Evolutionary conservation across 2,329 filamentous ascomycete genomes (phyloP).

Genomic region (Botrytis deweyae): DNA sequence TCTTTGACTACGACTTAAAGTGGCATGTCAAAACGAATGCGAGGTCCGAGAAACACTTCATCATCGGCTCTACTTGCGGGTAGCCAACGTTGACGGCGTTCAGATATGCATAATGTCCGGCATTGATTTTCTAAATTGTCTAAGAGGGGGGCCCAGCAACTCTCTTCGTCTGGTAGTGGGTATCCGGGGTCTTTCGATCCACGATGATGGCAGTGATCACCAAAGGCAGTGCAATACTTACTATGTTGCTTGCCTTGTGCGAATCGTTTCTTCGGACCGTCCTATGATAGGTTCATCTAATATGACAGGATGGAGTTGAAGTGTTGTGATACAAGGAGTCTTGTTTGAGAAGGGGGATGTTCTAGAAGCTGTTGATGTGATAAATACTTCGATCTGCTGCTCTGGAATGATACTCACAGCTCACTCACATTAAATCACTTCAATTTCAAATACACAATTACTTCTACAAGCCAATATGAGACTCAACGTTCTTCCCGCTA

Average conservation of each 20-base stretch:
- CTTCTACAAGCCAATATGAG: neutral
- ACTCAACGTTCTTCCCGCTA: neutral
- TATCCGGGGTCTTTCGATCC: neutral
- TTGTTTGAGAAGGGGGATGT: neutral
- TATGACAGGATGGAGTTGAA: neutral
- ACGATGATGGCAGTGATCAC: neutral
- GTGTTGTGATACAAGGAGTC: neutral
- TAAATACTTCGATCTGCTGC: conserved; percentile 2
- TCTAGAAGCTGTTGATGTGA: neutral
- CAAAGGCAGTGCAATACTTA: neutral
- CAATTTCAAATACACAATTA: neutral
- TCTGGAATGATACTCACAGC: neutral
- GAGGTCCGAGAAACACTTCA: neutral
- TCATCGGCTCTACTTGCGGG: neutral
- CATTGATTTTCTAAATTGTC: neutral
- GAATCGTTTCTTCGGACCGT: neutral
- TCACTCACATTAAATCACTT: neutral
- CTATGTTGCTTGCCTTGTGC: neutral
- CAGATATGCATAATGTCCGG: neutral
- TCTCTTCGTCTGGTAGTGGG: neutral
- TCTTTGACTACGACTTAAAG: neutral
- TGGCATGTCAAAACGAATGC: neutral
- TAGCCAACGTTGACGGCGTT: neutral
- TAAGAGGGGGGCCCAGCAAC: neutral
- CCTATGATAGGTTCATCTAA: neutral